Evolutionary conservation across 371 early-diverging fungal genomes (phyloP).

Genomic region (Circinella umbellata): DNA sequence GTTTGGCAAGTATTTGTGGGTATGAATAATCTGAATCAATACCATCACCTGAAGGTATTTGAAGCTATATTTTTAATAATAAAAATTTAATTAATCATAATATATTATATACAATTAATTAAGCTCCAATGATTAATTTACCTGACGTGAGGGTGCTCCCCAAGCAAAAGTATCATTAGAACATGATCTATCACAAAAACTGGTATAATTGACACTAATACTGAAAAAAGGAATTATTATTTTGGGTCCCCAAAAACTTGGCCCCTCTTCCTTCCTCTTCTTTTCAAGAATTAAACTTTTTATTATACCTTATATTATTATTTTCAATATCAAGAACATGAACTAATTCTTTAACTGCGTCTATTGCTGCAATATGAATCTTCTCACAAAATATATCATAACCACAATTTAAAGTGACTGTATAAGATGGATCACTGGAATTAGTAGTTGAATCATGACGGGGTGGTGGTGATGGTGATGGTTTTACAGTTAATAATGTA

Average conservation of each 20-base stretch:
- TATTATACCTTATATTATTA: background rate
- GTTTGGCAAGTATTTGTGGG: conserved; percentile 54
- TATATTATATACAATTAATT: background rate
- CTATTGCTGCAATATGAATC: background rate
- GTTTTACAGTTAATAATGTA: background rate
- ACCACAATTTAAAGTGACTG: background rate
- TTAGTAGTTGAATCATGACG: background rate
- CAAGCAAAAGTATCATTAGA: conserved; percentile 45
- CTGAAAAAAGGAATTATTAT: background rate
- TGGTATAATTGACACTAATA: conserved; percentile 17
- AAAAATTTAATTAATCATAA: background rate
- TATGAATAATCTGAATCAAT: conserved; percentile 52
- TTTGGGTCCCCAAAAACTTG: background rate
- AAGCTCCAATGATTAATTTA: conserved; percentile 1
- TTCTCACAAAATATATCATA: background rate
- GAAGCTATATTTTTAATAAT: background rate
- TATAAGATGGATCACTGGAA: background rate
- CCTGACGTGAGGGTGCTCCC: conserved; percentile 47
- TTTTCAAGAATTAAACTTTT: background rate
- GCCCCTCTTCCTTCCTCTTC: background rate
- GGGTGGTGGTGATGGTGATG: background rate
- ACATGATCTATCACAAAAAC: conserved; percentile 41
- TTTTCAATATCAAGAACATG: background rate
- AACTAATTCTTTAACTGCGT: background rate
- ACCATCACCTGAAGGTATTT: conserved; percentile 13